Evolutionary conservation across 306 rosid species (phyloP).

Genomic region (Rubus parviflorus): DNA sequence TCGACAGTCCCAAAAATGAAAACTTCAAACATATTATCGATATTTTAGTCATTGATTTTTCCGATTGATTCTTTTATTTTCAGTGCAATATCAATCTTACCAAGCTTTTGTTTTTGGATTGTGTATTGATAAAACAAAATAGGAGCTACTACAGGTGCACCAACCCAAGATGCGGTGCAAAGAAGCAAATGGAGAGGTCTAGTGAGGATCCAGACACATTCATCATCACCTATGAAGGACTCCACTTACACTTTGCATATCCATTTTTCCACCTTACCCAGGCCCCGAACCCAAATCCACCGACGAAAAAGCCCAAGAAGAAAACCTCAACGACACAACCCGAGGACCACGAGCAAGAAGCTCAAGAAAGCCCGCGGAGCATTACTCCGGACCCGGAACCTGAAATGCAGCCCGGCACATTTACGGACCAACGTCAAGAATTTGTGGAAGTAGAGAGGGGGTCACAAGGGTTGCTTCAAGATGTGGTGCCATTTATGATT

Average conservation of each 20-base stretch:
- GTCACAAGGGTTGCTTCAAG: constrained; percentile 85
- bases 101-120: background rate
- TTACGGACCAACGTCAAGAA: constrained; percentile 14
- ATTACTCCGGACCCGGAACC: background rate
- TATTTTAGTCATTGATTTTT: too few relatives aligned
- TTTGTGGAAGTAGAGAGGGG: constrained; percentile 34
- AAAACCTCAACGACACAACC: constrained; percentile 8
- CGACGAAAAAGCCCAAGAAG: constrained; percentile 56
- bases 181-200: constrained; percentile 92
- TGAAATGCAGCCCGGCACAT: background rate
- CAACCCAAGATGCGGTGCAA: constrained; percentile 87
- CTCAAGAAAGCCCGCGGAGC: constrained; percentile 25
- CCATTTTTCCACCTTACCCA: constrained; percentile 55
- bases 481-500: constrained; percentile 77
- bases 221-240: constrained; percentile 87
- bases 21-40: too few relatives aligned
- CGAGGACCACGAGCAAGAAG: constrained; percentile 25
- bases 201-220: constrained; percentile 71
- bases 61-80: background rate
- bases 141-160: constrained; percentile 94
- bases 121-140: constrained; percentile 22
- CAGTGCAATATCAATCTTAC: background rate
- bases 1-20: too few relatives aligned
- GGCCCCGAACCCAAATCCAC: constrained; percentile 33
- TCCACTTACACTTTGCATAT: constrained; percentile 81